These are phyloP conservation scores for Phytophthora podocarpi DNA, from an alignment of 352 stramenopile species.

Conservation along the genomic window DNA sequence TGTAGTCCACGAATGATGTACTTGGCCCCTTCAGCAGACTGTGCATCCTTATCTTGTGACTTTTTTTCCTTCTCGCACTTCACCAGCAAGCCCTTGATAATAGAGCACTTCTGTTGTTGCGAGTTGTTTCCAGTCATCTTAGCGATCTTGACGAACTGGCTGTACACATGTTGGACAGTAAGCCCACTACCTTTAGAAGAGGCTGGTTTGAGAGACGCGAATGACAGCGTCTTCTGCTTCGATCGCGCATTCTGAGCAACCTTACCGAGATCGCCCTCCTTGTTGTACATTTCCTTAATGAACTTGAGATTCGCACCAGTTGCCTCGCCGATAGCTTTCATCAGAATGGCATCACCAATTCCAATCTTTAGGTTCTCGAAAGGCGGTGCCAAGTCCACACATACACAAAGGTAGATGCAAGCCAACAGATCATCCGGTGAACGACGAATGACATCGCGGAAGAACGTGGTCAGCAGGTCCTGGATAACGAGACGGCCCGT, in stretches of 20 bases:
- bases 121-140: slow-evolving; percentile 95
- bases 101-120: slow-evolving; percentile 96
- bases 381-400: slow-evolving; percentile 93
- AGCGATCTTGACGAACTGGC: slow-evolving; percentile 93
- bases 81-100: slow-evolving; percentile 97
- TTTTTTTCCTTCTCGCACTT: slow-evolving; percentile 89
- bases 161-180: slow-evolving; percentile 87
- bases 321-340: slow-evolving; percentile 96
- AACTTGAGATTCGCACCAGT: slow-evolving; percentile 91
- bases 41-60: slow-evolving; percentile 47
- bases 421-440: slow-evolving; percentile 86
- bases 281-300: slow-evolving; percentile 97
- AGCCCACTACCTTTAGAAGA: slow-evolving; percentile 74
- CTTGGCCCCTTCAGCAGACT: slow-evolving; percentile 91
- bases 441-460: slow-evolving; percentile 74
- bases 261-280: slow-evolving; percentile 96
- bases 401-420: slow-evolving; percentile 92
- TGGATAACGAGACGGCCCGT: slow-evolving; percentile 84
- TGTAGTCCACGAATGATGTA: slow-evolving; percentile 99
- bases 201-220: slow-evolving; percentile 68
- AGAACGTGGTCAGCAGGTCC: slow-evolving; percentile 87
- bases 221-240: slow-evolving; percentile 94
- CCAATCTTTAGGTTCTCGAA: slow-evolving; percentile 99
- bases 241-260: slow-evolving; percentile 94
- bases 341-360: slow-evolving; percentile 97